Conservation (phyloP, 768 basidiomycete species). For the Trametes maxima region DNA sequence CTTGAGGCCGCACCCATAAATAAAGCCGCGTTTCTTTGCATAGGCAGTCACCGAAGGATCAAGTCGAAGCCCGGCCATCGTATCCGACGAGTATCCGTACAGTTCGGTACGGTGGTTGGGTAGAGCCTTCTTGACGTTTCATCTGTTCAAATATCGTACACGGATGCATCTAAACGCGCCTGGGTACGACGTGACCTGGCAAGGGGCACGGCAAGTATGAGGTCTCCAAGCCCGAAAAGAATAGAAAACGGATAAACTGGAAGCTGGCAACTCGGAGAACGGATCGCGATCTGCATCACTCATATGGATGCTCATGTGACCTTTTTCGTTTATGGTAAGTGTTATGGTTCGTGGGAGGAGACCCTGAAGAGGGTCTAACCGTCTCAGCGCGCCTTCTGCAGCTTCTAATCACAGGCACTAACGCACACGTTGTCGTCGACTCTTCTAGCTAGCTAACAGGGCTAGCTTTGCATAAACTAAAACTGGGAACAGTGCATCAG, state of each 20-base stretch:
- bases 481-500: too few species aligned
- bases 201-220: too few species aligned
- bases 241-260: too few species aligned
- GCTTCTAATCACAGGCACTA: too few species aligned
- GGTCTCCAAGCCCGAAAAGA: too few species aligned
- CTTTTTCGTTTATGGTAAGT: neutral
- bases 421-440: too few species aligned
- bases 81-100: constrained; percentile 14
- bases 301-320: neutral
- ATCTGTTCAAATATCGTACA: neutral
- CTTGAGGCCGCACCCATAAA: constrained; percentile 1
- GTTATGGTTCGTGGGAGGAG: neutral
- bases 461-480: too few species aligned
- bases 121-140: neutral
- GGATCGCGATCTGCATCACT: constrained; percentile 5
- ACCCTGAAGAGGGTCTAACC: neutral
- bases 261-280: neutral
- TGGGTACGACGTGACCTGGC: neutral
- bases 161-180: neutral
- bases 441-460: too few species aligned
- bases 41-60: neutral
- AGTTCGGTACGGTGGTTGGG: too few species aligned
- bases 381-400: too few species aligned
- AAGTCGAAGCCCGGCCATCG: neutral
- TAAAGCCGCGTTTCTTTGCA: constrained; percentile 1